Evolutionary conservation across 2,329 filamentous ascomycete genomes (phyloP).

Genomic region (Phaeoacremonium minimum): DNA sequence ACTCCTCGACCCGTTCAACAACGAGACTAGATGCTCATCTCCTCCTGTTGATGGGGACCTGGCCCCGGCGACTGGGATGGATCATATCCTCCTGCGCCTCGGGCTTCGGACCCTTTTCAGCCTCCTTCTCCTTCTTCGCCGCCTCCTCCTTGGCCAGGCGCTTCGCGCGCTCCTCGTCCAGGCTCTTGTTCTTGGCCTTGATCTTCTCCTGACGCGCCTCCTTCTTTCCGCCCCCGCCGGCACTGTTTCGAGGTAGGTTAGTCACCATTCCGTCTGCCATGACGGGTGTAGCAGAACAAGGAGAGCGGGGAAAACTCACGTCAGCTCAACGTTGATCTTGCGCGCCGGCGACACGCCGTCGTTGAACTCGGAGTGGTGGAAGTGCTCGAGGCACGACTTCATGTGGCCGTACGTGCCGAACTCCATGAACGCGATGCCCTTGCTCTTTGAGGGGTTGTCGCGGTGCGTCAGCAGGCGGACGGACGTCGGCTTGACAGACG

Average conservation of each 20-base stretch:
- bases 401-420: constrained; percentile 83
- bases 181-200: constrained; percentile 77
- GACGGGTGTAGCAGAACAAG: constrained; percentile 3
- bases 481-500: constrained; percentile 63
- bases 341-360: constrained; percentile 52
- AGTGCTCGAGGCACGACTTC: constrained; percentile 87
- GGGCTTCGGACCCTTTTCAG: constrained; percentile 18
- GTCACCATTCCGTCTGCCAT: neutral
- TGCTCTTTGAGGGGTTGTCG: constrained; percentile 40
- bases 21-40: too few relatives aligned
- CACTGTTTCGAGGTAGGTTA: too few relatives aligned
- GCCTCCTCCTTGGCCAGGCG: constrained; percentile 39
- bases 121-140: constrained; percentile 24
- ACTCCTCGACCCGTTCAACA: too few relatives aligned
- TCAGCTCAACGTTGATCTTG: constrained; percentile 90
- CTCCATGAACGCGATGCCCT: constrained; percentile 78
- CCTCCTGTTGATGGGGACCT: too few relatives aligned
- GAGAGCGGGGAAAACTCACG: constrained; percentile 45
- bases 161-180: constrained; percentile 61
- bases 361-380: constrained; percentile 78
- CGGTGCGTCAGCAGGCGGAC: constrained; percentile 65
- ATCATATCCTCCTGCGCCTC: constrained; percentile 31
- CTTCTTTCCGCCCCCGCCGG: constrained; percentile 84
- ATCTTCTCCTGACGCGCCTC: constrained; percentile 71
- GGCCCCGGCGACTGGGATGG: constrained; percentile 46